Conservation (phyloP, 805 yeast genomes). For the Henningerozyma blattae region DNA sequence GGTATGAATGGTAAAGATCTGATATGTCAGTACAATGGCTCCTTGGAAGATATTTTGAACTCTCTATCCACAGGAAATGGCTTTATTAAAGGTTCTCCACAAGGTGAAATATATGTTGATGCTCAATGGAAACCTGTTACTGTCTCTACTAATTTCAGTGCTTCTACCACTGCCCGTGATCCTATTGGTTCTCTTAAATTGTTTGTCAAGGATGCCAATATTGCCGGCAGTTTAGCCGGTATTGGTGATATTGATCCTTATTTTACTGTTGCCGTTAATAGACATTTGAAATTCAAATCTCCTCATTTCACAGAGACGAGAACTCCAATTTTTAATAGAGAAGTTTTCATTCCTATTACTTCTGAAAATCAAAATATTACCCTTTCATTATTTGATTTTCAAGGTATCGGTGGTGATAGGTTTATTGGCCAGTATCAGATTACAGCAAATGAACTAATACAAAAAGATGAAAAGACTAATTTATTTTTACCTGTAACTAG, state of each 20-base stretch:
- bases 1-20: conserved; percentile 33
- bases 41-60: conserved; percentile 36
- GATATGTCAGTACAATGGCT: conserved; percentile 38
- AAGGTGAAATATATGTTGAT: conserved; percentile 41
- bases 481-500: conserved; percentile 41
- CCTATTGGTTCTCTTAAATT: conserved; percentile 60
- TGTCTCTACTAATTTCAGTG: conserved; percentile 36
- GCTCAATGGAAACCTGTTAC: conserved; percentile 65
- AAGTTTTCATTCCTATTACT: conserved; percentile 45
- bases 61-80: conserved; percentile 35
- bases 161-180: conserved; percentile 27
- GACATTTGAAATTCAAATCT: conserved; percentile 45
- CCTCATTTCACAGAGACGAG: conserved; percentile 38
- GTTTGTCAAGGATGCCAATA: conserved; percentile 41
- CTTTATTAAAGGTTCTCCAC: conserved; percentile 38
- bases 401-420: conserved; percentile 51
- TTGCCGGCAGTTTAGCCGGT: conserved; percentile 42
- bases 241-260: conserved; percentile 73
- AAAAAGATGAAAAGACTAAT: conserved; percentile 24
- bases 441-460: conserved; percentile 35
- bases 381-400: conserved; percentile 55
- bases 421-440: conserved; percentile 47
- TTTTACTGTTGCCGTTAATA: conserved; percentile 45
- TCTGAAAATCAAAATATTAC: conserved; percentile 48
- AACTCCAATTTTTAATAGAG: conserved; percentile 49